Conservation (phyloP, 1,284 basidiomycete genomes). For the Moesziomyces antarcticus region DNA sequence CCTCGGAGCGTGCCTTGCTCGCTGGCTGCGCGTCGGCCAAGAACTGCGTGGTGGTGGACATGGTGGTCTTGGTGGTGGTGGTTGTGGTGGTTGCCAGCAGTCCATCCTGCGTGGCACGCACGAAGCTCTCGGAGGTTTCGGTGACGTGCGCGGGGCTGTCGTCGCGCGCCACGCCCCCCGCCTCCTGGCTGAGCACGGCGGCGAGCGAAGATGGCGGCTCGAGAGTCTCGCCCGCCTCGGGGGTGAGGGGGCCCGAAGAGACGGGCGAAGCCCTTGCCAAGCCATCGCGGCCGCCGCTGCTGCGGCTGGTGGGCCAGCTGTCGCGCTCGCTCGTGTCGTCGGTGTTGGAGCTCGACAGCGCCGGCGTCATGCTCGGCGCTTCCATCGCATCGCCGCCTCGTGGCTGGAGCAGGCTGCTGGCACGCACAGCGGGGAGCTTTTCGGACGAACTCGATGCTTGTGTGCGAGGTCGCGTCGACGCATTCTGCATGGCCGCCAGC, state of each 20-base stretch:
- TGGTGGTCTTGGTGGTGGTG: conserved; percentile 35
- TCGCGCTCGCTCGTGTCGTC: conserved; percentile 50
- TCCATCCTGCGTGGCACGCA: conserved; percentile 19
- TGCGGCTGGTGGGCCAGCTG: conserved; percentile 52
- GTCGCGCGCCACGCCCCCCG: conserved; percentile 1
- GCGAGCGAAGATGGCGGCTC: conserved; percentile 12
- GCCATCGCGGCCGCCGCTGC: conserved; percentile 7
- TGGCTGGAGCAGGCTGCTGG: conserved; percentile 1
- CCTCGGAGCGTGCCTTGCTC: conserved; percentile 20
- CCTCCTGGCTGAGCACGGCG: conserved; percentile 9
- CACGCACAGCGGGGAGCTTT: conserved; percentile 1
- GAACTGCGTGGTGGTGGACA: conserved; percentile 19
- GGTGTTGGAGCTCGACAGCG: conserved; percentile 17
- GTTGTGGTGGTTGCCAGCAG: conserved; percentile 42
- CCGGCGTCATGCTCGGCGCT: conserved; percentile 27
- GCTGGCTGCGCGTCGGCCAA: conserved; percentile 1
- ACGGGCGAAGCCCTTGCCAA: conserved; percentile 11
- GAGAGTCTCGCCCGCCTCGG: conserved; percentile 5
- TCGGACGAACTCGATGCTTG: conserved; percentile 11
- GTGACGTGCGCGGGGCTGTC: conserved; percentile 21
- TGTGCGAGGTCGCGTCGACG: not conserved
- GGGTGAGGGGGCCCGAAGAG: conserved; percentile 26
- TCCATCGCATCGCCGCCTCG: conserved; percentile 7
- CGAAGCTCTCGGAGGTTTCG: conserved; percentile 31
- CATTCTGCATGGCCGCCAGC: conserved; percentile 24